A percentile compares a stretch with the other conserved stretches of the same genome.
These are phyloP conservation scores for Dionaea muscipula DNA, from an alignment of 179 eudicot genomes.

Conservation along the genomic window DNA sequence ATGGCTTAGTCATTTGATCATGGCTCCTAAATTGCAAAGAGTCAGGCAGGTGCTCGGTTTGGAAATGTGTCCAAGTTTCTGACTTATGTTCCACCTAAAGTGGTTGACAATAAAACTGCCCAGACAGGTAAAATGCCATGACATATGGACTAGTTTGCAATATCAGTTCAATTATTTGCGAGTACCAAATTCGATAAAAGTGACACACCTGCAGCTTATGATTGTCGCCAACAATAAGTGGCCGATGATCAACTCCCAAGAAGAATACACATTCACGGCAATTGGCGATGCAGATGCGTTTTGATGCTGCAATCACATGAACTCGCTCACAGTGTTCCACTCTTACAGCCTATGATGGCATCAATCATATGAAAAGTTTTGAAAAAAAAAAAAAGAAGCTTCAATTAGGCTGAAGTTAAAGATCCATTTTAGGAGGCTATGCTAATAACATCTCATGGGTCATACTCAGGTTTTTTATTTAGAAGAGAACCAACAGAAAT, in stretches of 20 bases:
- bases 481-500: background rate
- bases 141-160: too few relatives aligned
- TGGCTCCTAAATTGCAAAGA: too few relatives aligned
- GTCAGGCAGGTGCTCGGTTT: too few relatives aligned
- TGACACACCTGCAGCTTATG: conserved; percentile 36
- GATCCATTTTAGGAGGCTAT: background rate
- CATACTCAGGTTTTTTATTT: background rate
- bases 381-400: too few relatives aligned
- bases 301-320: conserved; percentile 77
- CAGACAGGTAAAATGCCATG: too few relatives aligned
- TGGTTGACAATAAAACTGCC: too few relatives aligned
- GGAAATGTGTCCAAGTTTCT: too few relatives aligned
- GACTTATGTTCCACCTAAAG: too few relatives aligned
- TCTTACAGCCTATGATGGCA: conserved; percentile 54
- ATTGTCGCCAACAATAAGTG: conserved; percentile 40
- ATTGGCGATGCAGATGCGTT: conserved; percentile 82
- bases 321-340: conserved; percentile 97
- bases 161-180: background rate
- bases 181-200: background rate
- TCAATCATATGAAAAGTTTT: background rate
- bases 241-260: conserved; percentile 35
- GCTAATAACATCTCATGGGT: background rate
- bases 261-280: conserved; percentile 74
- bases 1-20: too few relatives aligned
- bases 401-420: background rate